These are phyloP conservation scores for Coemansia biformis DNA, from an alignment of 192 early-diverging fungal species.

Conservation along the genomic window DNA sequence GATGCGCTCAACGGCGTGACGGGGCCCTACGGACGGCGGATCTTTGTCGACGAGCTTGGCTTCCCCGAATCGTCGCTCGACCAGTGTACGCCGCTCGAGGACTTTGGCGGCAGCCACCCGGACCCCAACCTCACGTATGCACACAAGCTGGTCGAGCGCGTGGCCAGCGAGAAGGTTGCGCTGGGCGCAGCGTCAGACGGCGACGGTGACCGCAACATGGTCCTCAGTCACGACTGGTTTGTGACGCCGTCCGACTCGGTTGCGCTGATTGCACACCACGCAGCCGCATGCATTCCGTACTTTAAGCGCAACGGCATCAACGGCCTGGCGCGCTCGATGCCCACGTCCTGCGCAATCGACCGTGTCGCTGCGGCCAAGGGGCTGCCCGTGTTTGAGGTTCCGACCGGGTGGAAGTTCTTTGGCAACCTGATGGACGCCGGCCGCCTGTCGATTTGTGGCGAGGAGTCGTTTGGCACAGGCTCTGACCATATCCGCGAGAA, in stretches of 20 bases:
- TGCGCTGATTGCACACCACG: slow-evolving; percentile 90
- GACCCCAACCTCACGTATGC: slow-evolving; percentile 99
- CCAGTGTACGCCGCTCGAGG: slow-evolving; percentile 72
- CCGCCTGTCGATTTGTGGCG: slow-evolving; percentile 90
- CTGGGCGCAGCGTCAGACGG: slow-evolving; percentile 98
- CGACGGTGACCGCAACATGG: slow-evolving; percentile 98
- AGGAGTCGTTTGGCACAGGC: slow-evolving; percentile 97
- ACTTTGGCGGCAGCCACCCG: slow-evolving; percentile 95
- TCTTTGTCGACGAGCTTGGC: slow-evolving; percentile 89
- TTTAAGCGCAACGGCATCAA: slow-evolving; percentile 77
- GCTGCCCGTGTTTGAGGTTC: slow-evolving; percentile 77
- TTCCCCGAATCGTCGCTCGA: slow-evolving; percentile 73
- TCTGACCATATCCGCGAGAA: slow-evolving; percentile 99
- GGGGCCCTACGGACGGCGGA: slow-evolving; percentile 81
- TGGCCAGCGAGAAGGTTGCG: slow-evolving; percentile 68
- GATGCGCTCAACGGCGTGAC: slow-evolving; percentile 97
- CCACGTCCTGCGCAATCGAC: slow-evolving; percentile 89
- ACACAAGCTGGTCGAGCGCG: slow-evolving; percentile 84
- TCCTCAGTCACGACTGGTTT: slow-evolving; percentile 90
- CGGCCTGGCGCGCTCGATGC: slow-evolving; percentile 93
- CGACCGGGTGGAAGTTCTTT: slow-evolving; percentile 97
- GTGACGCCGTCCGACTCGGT: slow-evolving; percentile 97
- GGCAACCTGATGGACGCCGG: slow-evolving; percentile 98
- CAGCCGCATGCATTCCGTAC: slow-evolving; percentile 81
- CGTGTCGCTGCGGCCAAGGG: slow-evolving; percentile 79